phyloP scores from a whole-genome alignment of 306 rosid genomes.

The Fagus crenata region DNA sequence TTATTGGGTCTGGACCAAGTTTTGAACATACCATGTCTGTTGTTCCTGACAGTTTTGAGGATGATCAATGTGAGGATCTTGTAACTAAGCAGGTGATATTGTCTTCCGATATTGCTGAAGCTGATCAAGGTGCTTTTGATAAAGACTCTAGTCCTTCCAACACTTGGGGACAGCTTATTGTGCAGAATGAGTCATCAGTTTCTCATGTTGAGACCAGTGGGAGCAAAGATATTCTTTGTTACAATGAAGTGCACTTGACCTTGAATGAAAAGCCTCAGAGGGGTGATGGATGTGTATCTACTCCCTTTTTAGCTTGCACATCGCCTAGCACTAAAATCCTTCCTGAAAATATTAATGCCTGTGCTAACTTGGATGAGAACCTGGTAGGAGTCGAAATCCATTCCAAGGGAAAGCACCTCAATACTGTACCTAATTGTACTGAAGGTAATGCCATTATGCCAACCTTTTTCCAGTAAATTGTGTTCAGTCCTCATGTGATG shows the following conservation, averaged over 20 bases:
- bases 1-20: conserved; percentile 23
- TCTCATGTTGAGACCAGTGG: conserved; percentile 32
- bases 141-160: conserved; percentile 30
- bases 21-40: conserved; percentile 36
- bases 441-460: conserved; percentile 37
- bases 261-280: conserved; percentile 36
- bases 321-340: conserved; percentile 29
- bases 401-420: conserved; percentile 33
- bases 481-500: conserved; percentile 19
- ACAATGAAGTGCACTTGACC: conserved; percentile 34
- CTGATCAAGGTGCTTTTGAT: conserved; percentile 32
- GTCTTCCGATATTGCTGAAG: conserved; percentile 47
- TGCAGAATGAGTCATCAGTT: conserved; percentile 38
- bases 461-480: conserved; percentile 8
- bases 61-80: conserved; percentile 40
- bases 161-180: conserved; percentile 30
- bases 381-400: conserved; percentile 21
- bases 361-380: conserved; percentile 29
- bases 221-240: conserved; percentile 29
- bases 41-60: conserved; percentile 49
- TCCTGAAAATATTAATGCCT: conserved; percentile 39
- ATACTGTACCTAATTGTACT: conserved; percentile 36
- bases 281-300: conserved; percentile 34
- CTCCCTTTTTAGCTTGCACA: conserved; percentile 37
- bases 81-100: conserved; percentile 26